Evolutionary conservation across 257 asterid species (phyloP).

Genomic region (Coffea canephora): DNA sequence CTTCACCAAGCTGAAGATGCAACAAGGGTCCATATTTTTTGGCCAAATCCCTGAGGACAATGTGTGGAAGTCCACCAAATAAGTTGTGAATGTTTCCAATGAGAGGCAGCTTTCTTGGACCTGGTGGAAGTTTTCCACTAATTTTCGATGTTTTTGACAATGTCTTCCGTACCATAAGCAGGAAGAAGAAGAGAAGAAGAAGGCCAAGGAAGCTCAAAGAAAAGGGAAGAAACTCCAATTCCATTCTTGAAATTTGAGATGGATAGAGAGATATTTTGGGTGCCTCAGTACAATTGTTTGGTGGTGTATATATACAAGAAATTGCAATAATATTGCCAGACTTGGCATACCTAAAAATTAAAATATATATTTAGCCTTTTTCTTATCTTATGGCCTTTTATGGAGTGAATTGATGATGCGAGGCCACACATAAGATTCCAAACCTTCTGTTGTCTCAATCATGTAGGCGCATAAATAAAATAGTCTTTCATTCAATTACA

Average conservation of each 20-base stretch:
- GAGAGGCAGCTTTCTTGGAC: conserved; percentile 32
- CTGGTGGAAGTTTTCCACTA: conserved; percentile 18
- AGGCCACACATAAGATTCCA: too few relatives aligned
- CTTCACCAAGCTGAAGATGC: conserved; percentile 37
- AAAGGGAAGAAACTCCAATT: neutral
- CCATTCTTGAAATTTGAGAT: neutral
- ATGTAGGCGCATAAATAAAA: too few relatives aligned
- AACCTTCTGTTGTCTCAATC: too few relatives aligned
- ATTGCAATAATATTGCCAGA: too few relatives aligned
- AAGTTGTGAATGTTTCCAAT: conserved; percentile 42
- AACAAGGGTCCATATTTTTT: conserved; percentile 36
- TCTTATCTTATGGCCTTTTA: too few relatives aligned
- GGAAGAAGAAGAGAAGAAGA: neutral
- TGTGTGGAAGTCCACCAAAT: conserved; percentile 27
- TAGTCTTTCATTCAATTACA: too few relatives aligned
- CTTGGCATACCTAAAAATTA: too few relatives aligned
- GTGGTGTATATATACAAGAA: too few relatives aligned
- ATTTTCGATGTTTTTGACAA: neutral
- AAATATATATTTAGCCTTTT: too few relatives aligned
- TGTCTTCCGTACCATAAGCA: neutral
- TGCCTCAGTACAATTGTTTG: too few relatives aligned
- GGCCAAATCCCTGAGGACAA: conserved; percentile 16
- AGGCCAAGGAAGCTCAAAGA: neutral
- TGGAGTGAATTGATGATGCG: too few relatives aligned
- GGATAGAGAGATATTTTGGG: too few relatives aligned